These are phyloP conservation scores for Nakaseomyces sp. DNA, from an alignment of 1,139 yeast genomes.

Conservation along the genomic window DNA sequence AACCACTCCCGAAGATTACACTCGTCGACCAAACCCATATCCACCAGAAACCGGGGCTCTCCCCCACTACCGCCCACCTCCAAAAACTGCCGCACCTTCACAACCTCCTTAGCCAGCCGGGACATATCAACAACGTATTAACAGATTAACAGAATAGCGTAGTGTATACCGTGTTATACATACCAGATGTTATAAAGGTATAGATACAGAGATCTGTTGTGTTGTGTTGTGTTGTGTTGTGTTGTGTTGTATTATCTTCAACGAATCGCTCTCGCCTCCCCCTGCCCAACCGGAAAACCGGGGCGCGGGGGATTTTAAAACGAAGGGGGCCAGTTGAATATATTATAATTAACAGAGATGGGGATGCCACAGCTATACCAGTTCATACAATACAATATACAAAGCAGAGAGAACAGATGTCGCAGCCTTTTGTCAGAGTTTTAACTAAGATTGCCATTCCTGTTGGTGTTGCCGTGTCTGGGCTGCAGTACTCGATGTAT, in stretches of 20 bases:
- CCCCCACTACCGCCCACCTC: constrained; percentile 6
- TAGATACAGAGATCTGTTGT: no score
- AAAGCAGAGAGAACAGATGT: neutral
- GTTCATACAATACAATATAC: no score
- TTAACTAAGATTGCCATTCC: constrained; percentile 51
- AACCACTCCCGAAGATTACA: constrained; percentile 47
- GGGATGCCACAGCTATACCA: no score
- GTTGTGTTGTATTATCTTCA: neutral
- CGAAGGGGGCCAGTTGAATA: no score
- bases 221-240: no score
- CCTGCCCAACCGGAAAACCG: no score
- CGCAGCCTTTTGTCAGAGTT: constrained; percentile 15
- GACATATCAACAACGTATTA: constrained; percentile 13
- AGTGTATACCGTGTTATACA: no score
- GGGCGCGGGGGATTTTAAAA: no score
- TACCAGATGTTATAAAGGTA: no score
- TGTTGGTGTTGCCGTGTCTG: constrained; percentile 55
- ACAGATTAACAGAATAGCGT: no score
- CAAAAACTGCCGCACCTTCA: constrained; percentile 31
- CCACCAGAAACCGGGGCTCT: constrained; percentile 32
- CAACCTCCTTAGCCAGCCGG: constrained; percentile 36
- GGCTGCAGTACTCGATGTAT: constrained; percentile 67
- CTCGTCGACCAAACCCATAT: constrained; percentile 38
- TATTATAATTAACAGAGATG: no score
- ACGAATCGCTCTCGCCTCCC: no score